A percentile compares a stretch with the other conserved stretches of the same genome.
These are phyloP conservation scores for Meripilus lineatus DNA, from an alignment of 1,284 basidiomycete species.

Conservation along the genomic window DNA sequence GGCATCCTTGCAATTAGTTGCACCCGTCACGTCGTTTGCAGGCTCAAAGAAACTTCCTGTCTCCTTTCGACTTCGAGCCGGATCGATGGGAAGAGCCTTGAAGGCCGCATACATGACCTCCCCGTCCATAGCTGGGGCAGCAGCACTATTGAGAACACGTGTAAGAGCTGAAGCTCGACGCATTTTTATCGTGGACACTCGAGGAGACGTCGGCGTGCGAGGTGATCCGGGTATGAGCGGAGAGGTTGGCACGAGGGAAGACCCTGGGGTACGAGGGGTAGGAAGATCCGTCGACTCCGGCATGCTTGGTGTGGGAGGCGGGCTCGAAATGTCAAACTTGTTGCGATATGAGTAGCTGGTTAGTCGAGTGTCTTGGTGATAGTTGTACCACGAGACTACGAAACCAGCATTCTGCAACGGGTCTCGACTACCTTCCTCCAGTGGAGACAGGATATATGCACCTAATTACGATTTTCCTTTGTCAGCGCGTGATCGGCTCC, in stretches of 20 bases:
- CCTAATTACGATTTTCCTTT: constrained; percentile 40
- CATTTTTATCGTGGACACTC: no score
- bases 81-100: constrained; percentile 70
- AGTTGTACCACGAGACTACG: constrained; percentile 66
- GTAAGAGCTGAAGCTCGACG: constrained; percentile 25
- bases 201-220: constrained; percentile 10
- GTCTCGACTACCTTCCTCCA: constrained; percentile 88
- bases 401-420: constrained; percentile 86
- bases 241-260: constrained; percentile 4
- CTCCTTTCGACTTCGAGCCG: constrained; percentile 47
- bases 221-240: constrained; percentile 7
- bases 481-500: background rate
- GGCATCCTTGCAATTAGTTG: constrained; percentile 70
- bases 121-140: constrained; percentile 24
- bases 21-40: constrained; percentile 56
- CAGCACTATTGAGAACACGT: constrained; percentile 30
- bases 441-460: constrained; percentile 84
- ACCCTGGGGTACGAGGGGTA: background rate
- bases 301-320: constrained; percentile 10
- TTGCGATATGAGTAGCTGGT: constrained; percentile 85
- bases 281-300: background rate
- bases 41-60: constrained; percentile 52
- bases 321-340: constrained; percentile 32
- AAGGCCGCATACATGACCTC: constrained; percentile 61
- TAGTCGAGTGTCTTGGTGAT: constrained; percentile 60